These are phyloP conservation scores for Myxozyma udenii DNA, from an alignment of 805 yeast species.

Conservation along the genomic window DNA sequence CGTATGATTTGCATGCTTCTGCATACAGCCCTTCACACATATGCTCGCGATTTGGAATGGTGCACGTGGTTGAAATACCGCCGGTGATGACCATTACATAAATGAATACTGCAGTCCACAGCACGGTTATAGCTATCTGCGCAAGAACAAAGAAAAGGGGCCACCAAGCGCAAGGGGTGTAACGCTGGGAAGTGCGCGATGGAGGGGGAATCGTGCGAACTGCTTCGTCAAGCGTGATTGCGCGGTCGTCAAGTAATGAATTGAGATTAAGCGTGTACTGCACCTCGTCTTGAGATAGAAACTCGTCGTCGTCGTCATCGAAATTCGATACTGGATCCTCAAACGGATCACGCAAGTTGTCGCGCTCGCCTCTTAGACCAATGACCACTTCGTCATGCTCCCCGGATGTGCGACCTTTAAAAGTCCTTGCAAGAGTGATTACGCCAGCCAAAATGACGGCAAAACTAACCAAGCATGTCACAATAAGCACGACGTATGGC, in stretches of 20 bases:
- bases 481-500: slow-evolving; percentile 10
- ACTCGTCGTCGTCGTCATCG: not conserved
- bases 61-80: slow-evolving; percentile 22
- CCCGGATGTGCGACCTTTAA: not conserved
- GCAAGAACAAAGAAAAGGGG: slow-evolving; percentile 10
- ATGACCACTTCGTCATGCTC: not conserved
- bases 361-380: not conserved
- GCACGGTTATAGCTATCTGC: slow-evolving; percentile 13
- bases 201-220: not conserved
- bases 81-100: slow-evolving; percentile 23
- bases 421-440: not conserved
- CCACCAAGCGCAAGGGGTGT: slow-evolving; percentile 5
- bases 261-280: not conserved
- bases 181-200: not conserved
- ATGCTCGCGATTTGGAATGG: slow-evolving; percentile 11
- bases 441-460: not conserved
- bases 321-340: not conserved
- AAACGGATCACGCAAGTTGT: not conserved
- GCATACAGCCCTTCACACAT: slow-evolving; percentile 5
- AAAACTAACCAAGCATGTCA: not conserved
- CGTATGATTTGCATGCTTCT: slow-evolving; percentile 13
- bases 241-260: not conserved
- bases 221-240: slow-evolving; percentile 4
- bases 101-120: slow-evolving; percentile 19
- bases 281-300: not conserved